Evolutionary conservation across 2,329 filamentous ascomycete species (phyloP).

Genomic region (Hymenoscyphus occultus): DNA sequence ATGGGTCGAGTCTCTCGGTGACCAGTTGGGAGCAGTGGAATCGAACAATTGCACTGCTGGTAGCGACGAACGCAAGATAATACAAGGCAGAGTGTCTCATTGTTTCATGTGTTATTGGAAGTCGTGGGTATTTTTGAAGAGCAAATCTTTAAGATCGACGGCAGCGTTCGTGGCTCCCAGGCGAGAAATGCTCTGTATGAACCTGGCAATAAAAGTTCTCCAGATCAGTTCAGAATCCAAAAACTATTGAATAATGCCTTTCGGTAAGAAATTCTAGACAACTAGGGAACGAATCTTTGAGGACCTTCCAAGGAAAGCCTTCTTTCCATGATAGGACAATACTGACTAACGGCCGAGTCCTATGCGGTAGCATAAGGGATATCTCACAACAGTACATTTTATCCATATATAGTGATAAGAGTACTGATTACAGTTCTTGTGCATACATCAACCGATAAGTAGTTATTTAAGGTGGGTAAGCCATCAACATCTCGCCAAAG

Average conservation of each 20-base stretch:
- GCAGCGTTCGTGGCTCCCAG: too few species aligned
- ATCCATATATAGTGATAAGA: too few species aligned
- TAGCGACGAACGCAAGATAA: slow-evolving; percentile 3
- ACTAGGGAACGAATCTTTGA: neutral
- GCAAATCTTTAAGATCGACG: too few species aligned
- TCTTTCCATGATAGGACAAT: neutral
- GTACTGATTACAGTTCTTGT: too few species aligned
- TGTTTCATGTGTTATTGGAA: neutral
- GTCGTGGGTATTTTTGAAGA: too few species aligned
- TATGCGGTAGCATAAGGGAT: too few species aligned
- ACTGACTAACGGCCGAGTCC: too few species aligned
- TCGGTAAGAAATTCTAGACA: neutral
- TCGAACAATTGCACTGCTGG: slow-evolving; percentile 15
- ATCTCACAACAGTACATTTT: too few species aligned
- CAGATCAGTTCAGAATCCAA: too few species aligned
- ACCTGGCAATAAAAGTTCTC: too few species aligned
- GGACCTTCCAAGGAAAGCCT: neutral
- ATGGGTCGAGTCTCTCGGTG: slow-evolving; percentile 15
- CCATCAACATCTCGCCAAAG: neutral
- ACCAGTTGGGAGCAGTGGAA: slow-evolving; percentile 20
- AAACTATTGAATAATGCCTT: neutral
- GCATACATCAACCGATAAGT: neutral
- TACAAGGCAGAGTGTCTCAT: slow-evolving; percentile 10
- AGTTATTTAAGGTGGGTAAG: neutral
- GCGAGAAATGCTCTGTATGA: too few species aligned